Conservation (phyloP, 2,329 filamentous ascomycete genomes). For the Daldinia eschscholtzii region DNA sequence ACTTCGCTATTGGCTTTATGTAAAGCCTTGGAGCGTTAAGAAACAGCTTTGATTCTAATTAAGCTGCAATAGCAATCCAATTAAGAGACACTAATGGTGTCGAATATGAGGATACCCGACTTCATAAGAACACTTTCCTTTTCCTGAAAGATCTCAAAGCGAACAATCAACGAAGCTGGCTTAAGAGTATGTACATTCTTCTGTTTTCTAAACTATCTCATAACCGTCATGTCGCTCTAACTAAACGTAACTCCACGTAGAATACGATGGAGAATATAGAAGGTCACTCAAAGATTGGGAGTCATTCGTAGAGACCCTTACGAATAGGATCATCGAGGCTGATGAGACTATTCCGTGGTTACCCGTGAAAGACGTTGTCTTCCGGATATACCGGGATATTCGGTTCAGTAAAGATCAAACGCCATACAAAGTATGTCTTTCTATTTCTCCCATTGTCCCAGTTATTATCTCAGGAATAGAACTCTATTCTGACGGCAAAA, state of each 20-base stretch:
- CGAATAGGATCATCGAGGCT: conserved; percentile 75
- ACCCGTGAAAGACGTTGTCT: conserved; percentile 86
- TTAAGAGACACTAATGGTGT: conserved; percentile 58
- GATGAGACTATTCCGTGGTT: conserved; percentile 90
- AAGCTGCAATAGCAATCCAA: conserved; percentile 50
- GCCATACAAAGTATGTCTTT: conserved; percentile 80
- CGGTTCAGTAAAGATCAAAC: conserved; percentile 87
- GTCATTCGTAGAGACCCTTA: conserved; percentile 79
- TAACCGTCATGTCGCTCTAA: conserved; percentile 25
- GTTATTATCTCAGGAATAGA: conserved; percentile 15
- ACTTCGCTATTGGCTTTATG: background rate
- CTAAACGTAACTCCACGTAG: conserved; percentile 57
- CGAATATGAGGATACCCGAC: conserved; percentile 64
- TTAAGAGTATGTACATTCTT: conserved; percentile 62
- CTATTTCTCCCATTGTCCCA: background rate
- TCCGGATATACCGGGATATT: conserved; percentile 88
- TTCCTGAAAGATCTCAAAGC: conserved; percentile 71
- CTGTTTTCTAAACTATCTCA: background rate
- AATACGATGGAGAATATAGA: conserved; percentile 83
- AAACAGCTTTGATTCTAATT: conserved; percentile 18
- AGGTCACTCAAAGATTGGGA: conserved; percentile 84
- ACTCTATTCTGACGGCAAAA: conserved; percentile 8
- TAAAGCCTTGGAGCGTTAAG: background rate
- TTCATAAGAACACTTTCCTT: conserved; percentile 70
- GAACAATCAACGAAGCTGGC: conserved; percentile 70